Evolutionary conservation across 345 rosid species (phyloP).

Genomic region (Euphorbia tirucalli): DNA sequence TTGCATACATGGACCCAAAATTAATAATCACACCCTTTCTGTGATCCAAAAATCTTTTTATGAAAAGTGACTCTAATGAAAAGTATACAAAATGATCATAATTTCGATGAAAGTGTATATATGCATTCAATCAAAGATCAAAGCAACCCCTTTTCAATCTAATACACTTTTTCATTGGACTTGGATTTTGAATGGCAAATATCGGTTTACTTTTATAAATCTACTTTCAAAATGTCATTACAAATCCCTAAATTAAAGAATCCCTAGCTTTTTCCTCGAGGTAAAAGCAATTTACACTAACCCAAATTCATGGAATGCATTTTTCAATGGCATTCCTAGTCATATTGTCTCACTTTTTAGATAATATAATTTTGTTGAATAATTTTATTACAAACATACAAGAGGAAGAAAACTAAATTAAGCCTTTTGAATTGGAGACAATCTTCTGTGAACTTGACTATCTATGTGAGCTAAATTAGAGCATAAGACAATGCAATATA

Average conservation of each 20-base stretch:
- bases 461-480: conserved; percentile 3
- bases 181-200: conserved; percentile 16
- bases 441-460: conserved; percentile 22
- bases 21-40: conserved; percentile 3
- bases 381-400: neutral
- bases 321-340: no score
- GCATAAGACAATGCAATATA: neutral
- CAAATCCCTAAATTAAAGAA: no score
- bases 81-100: conserved; percentile 13
- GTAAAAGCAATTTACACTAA: neutral
- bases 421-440: conserved; percentile 30
- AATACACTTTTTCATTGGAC: neutral
- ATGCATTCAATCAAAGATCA: conserved; percentile 1
- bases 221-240: neutral
- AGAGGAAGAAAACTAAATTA: neutral
- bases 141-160: neutral
- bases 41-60: neutral
- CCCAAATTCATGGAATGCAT: no score
- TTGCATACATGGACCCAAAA: no score
- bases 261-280: neutral
- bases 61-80: neutral
- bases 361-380: neutral
- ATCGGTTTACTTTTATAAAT: no score
- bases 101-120: conserved; percentile 8
- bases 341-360: neutral